Percentiles rank a stretch among this genome's conserved stretches.
Conservation (phyloP, 2,329 filamentous ascomycete genomes). For the Ambrosiella beaveri region DNA sequence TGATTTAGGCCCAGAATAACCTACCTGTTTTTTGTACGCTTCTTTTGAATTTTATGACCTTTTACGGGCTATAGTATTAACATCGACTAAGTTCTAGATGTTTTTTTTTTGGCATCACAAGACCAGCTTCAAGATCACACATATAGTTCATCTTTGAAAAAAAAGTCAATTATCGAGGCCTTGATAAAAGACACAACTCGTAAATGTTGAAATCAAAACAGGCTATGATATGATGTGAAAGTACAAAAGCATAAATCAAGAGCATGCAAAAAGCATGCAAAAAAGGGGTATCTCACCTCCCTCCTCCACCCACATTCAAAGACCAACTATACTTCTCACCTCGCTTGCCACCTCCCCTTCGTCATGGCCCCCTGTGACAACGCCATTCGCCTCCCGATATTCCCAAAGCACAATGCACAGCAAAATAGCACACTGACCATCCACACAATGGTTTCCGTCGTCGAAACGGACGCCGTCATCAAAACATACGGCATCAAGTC, state of each 20-base stretch:
- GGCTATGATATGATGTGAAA: neutral
- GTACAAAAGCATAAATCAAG: neutral
- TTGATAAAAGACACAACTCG: neutral
- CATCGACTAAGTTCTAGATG: too few relatives aligned
- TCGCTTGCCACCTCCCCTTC: constrained; percentile 25
- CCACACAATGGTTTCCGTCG: constrained; percentile 64
- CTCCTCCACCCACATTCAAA: neutral
- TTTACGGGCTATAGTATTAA: too few relatives aligned
- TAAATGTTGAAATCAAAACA: neutral
- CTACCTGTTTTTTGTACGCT: too few relatives aligned
- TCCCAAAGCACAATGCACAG: constrained; percentile 88
- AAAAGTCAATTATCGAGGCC: neutral
- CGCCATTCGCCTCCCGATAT: constrained; percentile 72
- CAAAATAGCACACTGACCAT: constrained; percentile 87
- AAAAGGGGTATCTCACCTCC: neutral
- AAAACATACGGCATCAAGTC: constrained; percentile 25
- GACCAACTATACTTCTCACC: neutral
- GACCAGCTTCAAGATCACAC: too few relatives aligned
- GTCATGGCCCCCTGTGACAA: constrained; percentile 26
- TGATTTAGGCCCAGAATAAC: too few relatives aligned
- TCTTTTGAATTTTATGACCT: too few relatives aligned
- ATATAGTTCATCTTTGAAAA: neutral
- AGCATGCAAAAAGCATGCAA: neutral
- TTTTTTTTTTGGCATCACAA: too few relatives aligned
- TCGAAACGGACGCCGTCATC: constrained; percentile 43